Base-by-base conservation (phyloP, 371 early-diverging fungal genomes). In the Lichtheimia ramosa region DNA sequence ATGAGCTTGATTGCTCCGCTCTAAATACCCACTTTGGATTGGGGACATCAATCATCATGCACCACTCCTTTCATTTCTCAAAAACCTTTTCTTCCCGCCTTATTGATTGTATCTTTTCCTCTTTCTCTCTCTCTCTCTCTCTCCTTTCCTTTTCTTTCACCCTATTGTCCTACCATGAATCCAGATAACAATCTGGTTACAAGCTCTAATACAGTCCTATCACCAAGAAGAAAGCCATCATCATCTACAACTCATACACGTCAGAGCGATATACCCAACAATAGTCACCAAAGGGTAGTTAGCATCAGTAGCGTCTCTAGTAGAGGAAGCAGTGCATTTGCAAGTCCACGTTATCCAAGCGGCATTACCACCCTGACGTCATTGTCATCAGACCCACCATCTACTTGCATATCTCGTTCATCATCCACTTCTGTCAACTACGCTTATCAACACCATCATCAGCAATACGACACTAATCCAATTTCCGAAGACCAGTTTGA, bases 401-500 rank as follows among this genome's bases (percentile, higher is more conserved):
- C 57, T 3, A 28, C 28, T 10, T 51, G 21, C 50, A 34, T 41
- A 28, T 58, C 59, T 50, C 24, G 51, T 13, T 15, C 56, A 49
- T 27, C 56, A 7, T 62, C 51, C 23, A 50, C 43, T 43, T 54
- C 52, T 27, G 46, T 21, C 34, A 55, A 7, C 16, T 5, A 43
- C 16, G 46, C 46, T 18, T 18, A 21, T 46, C 18, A 21, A 46
- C 40, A 23, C 8, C 48, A 50, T 24, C 40, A 59, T 24, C 40
- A 59, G 18, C 23, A 59, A 51, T 39, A 24, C 43, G 27, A 43
- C 7, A 43, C 16, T 3, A 16, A 15, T 15, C 56, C 20, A 3
- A 42, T 55, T 12, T 55, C 56, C 21, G 63, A 65, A 10, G 63
- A 67, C 13, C 64, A 68, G 28, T 68, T 75, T 25, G 79, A 74